Conservation (phyloP, 306 rosid species). For the Quercus ilex region DNA sequence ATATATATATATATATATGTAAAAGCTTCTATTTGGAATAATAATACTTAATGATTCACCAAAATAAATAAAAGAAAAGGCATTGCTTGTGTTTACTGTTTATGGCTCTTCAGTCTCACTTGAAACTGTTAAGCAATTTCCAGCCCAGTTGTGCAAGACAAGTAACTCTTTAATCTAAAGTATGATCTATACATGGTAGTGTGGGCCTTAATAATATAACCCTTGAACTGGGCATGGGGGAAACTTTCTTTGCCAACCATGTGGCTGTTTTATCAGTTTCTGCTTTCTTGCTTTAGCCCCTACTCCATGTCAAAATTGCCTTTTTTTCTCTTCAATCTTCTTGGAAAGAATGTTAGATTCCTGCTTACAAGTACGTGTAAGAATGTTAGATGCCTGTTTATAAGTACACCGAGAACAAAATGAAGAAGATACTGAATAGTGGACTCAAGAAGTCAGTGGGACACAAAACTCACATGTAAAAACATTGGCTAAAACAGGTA, state of each 20-base stretch:
- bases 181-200: not conserved
- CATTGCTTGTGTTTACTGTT: too few relatives aligned
- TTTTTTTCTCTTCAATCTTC: not conserved
- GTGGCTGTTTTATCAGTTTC: not conserved
- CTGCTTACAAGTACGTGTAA: not conserved
- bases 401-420: not conserved
- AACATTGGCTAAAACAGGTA: not conserved
- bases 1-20: too few relatives aligned
- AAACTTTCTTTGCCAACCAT: constrained; percentile 3
- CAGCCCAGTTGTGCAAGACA: not conserved
- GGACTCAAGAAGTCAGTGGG: not conserved
- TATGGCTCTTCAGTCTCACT: too few relatives aligned
- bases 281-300: not conserved
- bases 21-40: too few relatives aligned
- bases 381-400: not conserved
- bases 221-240: not conserved
- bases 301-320: not conserved
- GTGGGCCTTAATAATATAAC: not conserved
- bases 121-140: not conserved
- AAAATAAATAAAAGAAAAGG: too few relatives aligned
- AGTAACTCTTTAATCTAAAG: not conserved
- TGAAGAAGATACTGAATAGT: not conserved
- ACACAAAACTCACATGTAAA: not conserved
- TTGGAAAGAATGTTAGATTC: not conserved
- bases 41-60: too few relatives aligned